phyloP scores from a whole-genome alignment of 1,139 yeast genomes.

The Magnusiomyces starmeri region DNA sequence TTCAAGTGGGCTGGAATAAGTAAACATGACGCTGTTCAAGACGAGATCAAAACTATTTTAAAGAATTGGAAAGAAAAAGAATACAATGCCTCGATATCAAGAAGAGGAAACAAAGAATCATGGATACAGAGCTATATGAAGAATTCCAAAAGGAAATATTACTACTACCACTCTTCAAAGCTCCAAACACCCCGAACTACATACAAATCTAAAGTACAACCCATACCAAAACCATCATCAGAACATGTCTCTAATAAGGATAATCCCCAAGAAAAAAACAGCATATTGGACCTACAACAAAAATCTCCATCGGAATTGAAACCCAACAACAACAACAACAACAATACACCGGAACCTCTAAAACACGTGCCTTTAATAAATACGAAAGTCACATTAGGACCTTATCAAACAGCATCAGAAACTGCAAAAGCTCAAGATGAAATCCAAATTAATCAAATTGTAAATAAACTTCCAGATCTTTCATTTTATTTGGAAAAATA shows the following conservation, averaged over 20 bases:
- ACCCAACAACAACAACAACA: not conserved
- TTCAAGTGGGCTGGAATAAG: not conserved
- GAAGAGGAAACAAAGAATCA: no score
- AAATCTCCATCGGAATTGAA: no score
- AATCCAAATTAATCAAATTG: conserved; percentile 20
- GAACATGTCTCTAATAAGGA: no score
- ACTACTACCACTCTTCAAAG: not conserved
- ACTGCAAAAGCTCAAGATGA: conserved; percentile 20
- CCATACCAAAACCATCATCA: not conserved
- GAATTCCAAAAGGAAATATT: no score
- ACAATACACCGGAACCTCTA: not conserved
- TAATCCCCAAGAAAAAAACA: not conserved
- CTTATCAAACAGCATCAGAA: conserved; percentile 18
- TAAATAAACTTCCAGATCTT: conserved; percentile 25
- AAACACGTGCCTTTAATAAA: not conserved
- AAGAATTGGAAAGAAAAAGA: conserved; percentile 1
- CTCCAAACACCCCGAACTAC: not conserved
- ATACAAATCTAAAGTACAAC: no score
- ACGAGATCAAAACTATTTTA: not conserved
- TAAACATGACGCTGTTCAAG: not conserved
- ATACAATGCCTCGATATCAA: not conserved
- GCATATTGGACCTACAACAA: no score
- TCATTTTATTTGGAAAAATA: conserved; percentile 18
- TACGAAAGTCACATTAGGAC: conserved; percentile 18
- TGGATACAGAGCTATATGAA: no score